A percentile compares a stretch with the other conserved stretches of the same genome.
These are phyloP conservation scores for Penicillium ochrochloron DNA, from an alignment of 495 filamentous ascomycete species.

Conservation along the genomic window DNA sequence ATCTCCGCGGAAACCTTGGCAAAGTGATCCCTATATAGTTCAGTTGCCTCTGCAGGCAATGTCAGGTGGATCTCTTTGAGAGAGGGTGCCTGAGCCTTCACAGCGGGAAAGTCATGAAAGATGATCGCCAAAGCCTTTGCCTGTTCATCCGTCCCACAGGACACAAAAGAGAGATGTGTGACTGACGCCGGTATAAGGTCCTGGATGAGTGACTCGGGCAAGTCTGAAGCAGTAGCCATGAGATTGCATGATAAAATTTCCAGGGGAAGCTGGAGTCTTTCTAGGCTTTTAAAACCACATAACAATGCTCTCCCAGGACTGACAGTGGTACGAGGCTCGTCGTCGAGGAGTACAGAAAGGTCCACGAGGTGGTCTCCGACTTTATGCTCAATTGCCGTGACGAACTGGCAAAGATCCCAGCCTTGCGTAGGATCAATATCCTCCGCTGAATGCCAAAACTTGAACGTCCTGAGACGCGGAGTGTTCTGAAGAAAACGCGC, in stretches of 20 bases:
- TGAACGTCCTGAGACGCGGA: conserved; percentile 35
- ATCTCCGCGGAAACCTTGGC: conserved; percentile 4
- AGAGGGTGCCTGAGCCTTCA: conserved; percentile 2
- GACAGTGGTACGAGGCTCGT: conserved; percentile 28
- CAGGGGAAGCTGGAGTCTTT: conserved; percentile 39
- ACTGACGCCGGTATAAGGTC: conserved; percentile 8
- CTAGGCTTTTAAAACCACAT: conserved; percentile 36
- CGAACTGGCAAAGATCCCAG: conserved; percentile 44
- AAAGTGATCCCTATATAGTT: background rate
- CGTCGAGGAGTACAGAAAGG: conserved; percentile 33
- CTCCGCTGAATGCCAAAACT: conserved; percentile 35
- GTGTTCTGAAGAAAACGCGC: conserved; percentile 41
- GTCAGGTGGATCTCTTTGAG: conserved; percentile 6
- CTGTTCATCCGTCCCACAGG: background rate
- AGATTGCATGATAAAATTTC: conserved; percentile 27
- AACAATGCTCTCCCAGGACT: conserved; percentile 38
- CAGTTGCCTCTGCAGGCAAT: conserved; percentile 7
- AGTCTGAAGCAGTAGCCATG: background rate
- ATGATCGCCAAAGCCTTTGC: conserved; percentile 6
- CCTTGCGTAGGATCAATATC: conserved; percentile 23
- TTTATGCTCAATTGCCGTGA: conserved; percentile 36
- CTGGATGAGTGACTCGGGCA: background rate
- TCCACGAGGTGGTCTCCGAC: conserved; percentile 40
- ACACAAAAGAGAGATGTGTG: conserved; percentile 3
- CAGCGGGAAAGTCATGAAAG: conserved; percentile 3